Percentiles rank a stretch among this genome's conserved stretches.
phyloP scores from a whole-genome alignment of 179 eudicot genomes.

The Camellia oleifera region DNA sequence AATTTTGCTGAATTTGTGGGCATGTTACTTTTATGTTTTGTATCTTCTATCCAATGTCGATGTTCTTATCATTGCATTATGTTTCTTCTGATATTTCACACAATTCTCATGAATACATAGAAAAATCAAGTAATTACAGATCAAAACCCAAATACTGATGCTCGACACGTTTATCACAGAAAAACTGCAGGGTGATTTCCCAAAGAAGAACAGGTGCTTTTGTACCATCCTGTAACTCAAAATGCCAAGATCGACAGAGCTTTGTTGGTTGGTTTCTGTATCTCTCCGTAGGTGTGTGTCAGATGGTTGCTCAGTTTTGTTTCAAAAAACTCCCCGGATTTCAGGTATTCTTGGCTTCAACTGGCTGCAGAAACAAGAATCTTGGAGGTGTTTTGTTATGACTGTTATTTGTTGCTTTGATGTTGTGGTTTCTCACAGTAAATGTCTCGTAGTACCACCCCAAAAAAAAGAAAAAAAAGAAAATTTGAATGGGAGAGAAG shows the following conservation, averaged over 20 bases:
- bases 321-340: conserved; percentile 1
- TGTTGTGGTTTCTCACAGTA: neutral
- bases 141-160: neutral
- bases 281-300: neutral
- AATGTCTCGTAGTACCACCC: neutral
- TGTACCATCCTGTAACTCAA: conserved; percentile 33
- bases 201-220: conserved; percentile 36
- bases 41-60: no score
- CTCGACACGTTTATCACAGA: conserved; percentile 20
- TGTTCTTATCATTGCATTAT: neutral
- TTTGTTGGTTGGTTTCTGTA: neutral
- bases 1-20: neutral
- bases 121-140: neutral
- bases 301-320: conserved; percentile 17
- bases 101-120: neutral
- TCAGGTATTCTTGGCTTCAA: neutral
- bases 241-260: neutral
- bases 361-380: conserved; percentile 7
- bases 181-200: conserved; percentile 30
- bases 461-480: no score
- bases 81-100: no score
- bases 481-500: neutral
- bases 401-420: neutral
- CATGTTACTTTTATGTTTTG: no score
- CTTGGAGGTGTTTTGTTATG: neutral